phyloP scores from a whole-genome alignment of 805 yeast genomes.

The Ogataea ramenticola region DNA sequence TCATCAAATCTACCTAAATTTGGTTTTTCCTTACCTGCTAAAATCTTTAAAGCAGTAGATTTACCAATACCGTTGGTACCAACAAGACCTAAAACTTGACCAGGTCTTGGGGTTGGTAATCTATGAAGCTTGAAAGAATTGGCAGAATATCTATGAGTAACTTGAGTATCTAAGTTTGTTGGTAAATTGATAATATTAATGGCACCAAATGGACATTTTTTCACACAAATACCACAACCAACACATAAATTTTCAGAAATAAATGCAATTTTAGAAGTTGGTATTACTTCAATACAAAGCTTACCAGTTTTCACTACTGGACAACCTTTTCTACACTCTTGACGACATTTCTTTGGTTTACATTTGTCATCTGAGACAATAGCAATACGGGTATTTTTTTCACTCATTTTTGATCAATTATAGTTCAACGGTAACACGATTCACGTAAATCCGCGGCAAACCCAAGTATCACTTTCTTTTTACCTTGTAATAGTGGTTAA shows the following conservation, averaged over 20 bases:
- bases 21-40: constrained; percentile 97
- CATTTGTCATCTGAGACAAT: constrained; percentile 91
- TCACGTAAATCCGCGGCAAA: neutral
- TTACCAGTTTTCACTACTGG: constrained; percentile 98
- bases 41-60: constrained; percentile 91
- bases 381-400: constrained; percentile 74
- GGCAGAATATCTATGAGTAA: constrained; percentile 96
- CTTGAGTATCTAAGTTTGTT: constrained; percentile 85
- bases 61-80: constrained; percentile 99
- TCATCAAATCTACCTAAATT: constrained; percentile 89
- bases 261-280: constrained; percentile 86
- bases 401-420: constrained; percentile 19
- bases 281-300: constrained; percentile 92
- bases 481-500: neutral
- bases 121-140: constrained; percentile 96
- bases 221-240: constrained; percentile 99
- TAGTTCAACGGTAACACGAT: neutral
- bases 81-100: constrained; percentile 95
- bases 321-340: constrained; percentile 94
- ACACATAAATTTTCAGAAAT: constrained; percentile 92
- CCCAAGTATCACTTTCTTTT: neutral
- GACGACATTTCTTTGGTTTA: constrained; percentile 97
- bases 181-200: constrained; percentile 94
- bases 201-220: constrained; percentile 97
- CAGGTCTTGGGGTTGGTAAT: constrained; percentile 97